Evolutionary conservation across 345 rosid genomes (phyloP).

Genomic region (Moringa oleifera): DNA sequence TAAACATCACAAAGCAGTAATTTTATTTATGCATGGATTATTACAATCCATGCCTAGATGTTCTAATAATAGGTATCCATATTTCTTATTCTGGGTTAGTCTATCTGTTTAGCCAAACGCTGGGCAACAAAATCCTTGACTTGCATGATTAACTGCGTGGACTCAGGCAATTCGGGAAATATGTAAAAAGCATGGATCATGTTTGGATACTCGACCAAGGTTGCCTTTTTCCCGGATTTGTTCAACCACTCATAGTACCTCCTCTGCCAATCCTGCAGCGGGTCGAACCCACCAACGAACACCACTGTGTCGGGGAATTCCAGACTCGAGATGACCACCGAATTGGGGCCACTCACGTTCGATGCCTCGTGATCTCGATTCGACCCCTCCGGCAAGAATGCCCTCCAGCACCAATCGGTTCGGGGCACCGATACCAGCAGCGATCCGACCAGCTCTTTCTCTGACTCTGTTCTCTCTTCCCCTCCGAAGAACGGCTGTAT

Average conservation of each 20-base stretch:
- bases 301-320: slow-evolving; percentile 55
- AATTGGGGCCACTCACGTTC: slow-evolving; percentile 44
- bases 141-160: slow-evolving; percentile 35
- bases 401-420: slow-evolving; percentile 58
- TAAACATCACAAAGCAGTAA: no score
- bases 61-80: no score
- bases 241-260: slow-evolving; percentile 62
- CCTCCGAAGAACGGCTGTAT: slow-evolving; percentile 89
- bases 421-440: slow-evolving; percentile 37
- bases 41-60: no score
- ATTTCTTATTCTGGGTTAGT: no score
- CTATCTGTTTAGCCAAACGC: slow-evolving; percentile 27
- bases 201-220: slow-evolving; percentile 59
- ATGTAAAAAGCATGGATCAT: slow-evolving; percentile 79
- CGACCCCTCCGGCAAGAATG: slow-evolving; percentile 49
- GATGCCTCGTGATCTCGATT: slow-evolving; percentile 48
- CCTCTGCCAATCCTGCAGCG: slow-evolving; percentile 77
- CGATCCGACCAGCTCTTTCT: slow-evolving; percentile 27
- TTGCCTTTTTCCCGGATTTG: slow-evolving; percentile 55
- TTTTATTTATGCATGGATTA: no score
- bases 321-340: slow-evolving; percentile 32
- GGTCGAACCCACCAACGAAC: slow-evolving; percentile 56
- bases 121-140: slow-evolving; percentile 45
- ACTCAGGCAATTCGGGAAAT: slow-evolving; percentile 62
- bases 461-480: slow-evolving; percentile 67